Percentiles rank a stretch among this genome's conserved stretches.
phyloP scores from a whole-genome alignment of 2,329 filamentous ascomycete species.

The Venturia pyrina region DNA sequence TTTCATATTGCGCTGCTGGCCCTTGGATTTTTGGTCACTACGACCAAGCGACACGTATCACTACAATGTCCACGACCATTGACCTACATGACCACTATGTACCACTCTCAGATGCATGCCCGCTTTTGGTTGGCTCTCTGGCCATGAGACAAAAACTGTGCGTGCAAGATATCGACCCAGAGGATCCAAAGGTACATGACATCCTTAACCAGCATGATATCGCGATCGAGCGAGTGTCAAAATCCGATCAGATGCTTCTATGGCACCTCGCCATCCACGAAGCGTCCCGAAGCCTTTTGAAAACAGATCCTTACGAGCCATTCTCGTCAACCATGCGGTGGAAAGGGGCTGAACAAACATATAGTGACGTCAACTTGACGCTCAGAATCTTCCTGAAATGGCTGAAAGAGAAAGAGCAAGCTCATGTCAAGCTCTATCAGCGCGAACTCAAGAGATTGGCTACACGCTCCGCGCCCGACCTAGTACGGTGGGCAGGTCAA shows the following conservation, averaged over 20 bases:
- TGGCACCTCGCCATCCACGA: not conserved
- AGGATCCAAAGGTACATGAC: not conserved
- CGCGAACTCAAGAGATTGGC: not conserved
- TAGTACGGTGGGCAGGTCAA: not conserved
- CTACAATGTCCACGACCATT: not conserved
- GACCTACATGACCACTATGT: not conserved
- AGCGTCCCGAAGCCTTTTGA: not conserved
- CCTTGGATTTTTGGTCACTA: not conserved
- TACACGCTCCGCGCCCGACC: not conserved
- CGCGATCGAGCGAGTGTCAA: not conserved
- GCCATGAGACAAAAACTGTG: not conserved
- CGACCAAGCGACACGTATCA: not conserved
- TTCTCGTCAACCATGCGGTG: not conserved
- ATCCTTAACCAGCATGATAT: not conserved
- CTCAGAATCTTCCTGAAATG: not conserved
- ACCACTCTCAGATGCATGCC: not conserved
- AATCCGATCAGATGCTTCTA: not conserved
- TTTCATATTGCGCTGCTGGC: not conserved
- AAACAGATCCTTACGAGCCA: not conserved
- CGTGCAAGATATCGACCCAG: not conserved
- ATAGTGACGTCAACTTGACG: not conserved
- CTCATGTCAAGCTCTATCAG: not conserved
- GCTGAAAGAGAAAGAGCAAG: not conserved
- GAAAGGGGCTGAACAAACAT: not conserved
- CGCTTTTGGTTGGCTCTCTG: not conserved